Percentiles rank a stretch among this genome's conserved stretches.
These are phyloP conservation scores for Podaxis sp. DNA, from an alignment of 768 basidiomycete genomes.

Conservation along the genomic window DNA sequence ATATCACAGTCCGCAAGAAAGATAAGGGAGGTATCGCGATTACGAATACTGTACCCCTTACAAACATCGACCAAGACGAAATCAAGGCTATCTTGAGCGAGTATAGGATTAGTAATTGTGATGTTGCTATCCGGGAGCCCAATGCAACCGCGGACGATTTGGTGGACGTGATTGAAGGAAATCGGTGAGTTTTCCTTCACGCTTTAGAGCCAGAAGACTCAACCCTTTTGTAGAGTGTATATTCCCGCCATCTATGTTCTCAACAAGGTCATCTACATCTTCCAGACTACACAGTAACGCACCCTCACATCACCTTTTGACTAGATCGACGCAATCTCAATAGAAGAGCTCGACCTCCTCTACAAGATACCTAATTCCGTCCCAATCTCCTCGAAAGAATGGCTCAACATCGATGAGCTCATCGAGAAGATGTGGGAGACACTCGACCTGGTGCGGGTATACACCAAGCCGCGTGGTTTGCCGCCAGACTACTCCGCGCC, in stretches of 20 bases:
- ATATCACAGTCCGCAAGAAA: constrained; percentile 79
- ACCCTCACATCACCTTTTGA: constrained; percentile 1
- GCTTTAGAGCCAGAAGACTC: neutral
- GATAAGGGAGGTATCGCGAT: constrained; percentile 94
- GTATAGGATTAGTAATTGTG: constrained; percentile 86
- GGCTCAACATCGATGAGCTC: constrained; percentile 97
- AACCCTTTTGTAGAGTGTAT: constrained; percentile 62
- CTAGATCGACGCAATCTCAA: constrained; percentile 97
- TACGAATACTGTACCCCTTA: constrained; percentile 95
- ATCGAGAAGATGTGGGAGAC: constrained; percentile 92
- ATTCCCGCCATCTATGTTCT: constrained; percentile 90
- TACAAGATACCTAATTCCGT: constrained; percentile 97
- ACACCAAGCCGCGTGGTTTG: constrained; percentile 93
- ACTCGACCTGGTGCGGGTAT: constrained; percentile 90
- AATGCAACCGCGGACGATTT: constrained; percentile 93
- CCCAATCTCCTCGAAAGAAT: constrained; percentile 89
- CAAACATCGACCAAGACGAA: constrained; percentile 93
- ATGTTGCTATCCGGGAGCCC: constrained; percentile 91
- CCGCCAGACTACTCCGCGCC: constrained; percentile 89
- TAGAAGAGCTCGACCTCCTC: constrained; percentile 94
- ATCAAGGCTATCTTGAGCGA: constrained; percentile 94
- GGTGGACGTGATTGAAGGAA: constrained; percentile 97
- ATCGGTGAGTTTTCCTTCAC: constrained; percentile 53
- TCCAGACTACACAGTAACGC: neutral
- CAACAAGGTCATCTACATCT: constrained; percentile 62